A percentile compares a stretch with the other conserved stretches of the same genome.
Evolutionary conservation across 768 basidiomycete genomes (phyloP).

Genomic region (Mycena haematopus): DNA sequence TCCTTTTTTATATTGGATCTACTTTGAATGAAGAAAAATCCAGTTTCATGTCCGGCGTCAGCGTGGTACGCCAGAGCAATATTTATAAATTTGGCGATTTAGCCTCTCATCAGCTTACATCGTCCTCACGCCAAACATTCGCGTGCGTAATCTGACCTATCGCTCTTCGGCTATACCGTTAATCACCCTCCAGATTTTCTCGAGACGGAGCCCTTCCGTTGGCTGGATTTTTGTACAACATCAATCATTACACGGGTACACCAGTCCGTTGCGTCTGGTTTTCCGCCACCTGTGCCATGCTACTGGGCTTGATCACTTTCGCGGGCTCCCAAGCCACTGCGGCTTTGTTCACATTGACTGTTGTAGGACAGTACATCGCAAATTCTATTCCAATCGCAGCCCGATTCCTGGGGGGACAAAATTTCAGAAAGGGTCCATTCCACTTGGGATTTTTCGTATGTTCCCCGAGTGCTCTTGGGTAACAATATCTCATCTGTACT

Average conservation of each 20-base stretch:
- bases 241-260: background rate
- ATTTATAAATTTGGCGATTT: background rate
- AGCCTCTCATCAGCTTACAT: background rate
- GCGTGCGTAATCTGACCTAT: background rate
- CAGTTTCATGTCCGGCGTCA: background rate
- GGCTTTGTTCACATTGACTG: background rate
- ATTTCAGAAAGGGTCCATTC: background rate
- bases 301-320: background rate
- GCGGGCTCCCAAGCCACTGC: background rate
- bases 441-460: background rate
- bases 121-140: constrained; percentile 21
- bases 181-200: constrained; percentile 1
- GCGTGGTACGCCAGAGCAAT: background rate
- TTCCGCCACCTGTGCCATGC: background rate
- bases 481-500: too few species aligned
- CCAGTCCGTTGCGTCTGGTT: constrained; percentile 4
- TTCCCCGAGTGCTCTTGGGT: background rate
- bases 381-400: constrained; percentile 5
- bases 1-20: background rate
- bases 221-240: background rate
- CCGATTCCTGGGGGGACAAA: background rate
- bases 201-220: constrained; percentile 6
- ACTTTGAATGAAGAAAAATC: too few species aligned
- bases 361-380: background rate
- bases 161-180: background rate